Base-by-base conservation (phyloP, 2,329 filamentous ascomycete species). In the Fusarium sp. region DNA sequence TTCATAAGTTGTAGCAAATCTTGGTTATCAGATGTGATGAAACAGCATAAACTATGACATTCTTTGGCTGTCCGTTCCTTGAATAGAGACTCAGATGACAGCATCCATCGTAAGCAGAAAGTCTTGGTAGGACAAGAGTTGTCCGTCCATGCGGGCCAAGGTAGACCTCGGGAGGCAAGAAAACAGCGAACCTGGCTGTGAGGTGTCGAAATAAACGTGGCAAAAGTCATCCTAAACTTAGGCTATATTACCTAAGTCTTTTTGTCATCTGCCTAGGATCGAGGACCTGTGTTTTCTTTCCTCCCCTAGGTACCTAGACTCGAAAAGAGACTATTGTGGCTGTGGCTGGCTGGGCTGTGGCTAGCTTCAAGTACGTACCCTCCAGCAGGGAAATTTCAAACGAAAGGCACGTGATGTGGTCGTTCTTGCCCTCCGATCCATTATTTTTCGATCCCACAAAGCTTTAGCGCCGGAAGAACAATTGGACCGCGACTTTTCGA, bases 401-500 rank as follows among this genome's bases (percentile, higher is more conserved):
- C 14, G 3, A 12, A 58, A 41, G 15, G 57, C 77, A 79, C 77
- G 78, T 79, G 78, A 61, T 51, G 44, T 48, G 48, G 36, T 18
- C 45, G 33, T 26, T 58, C 63, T 73, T 70, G 70, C 70, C 70
- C 70, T 73, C 31, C 64, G 58, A 38, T 42, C 66, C 69, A 67
- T 17, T 69, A 59, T 54, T 63, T 61, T 68, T 48, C 57, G 22
- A 67, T 61, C 64, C 66, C 71, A 75, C 69, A 62, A 45, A 39
- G 36, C 65, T 51, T 70, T 77, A 74, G 72, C 56, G 49, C 58
- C 79, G 79, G 80, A 80, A 77, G 62, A 80, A 80, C 71, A 44
- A 60, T 74, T 73, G 66, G 31, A 55, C 78, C 79, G 78, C 57
- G 47, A 69, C 63, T 73, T 79, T 77, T 75, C 63, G 70, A 73